phyloP scores from a whole-genome alignment of 2,329 filamentous ascomycete species.

The Cadophora sp. region DNA sequence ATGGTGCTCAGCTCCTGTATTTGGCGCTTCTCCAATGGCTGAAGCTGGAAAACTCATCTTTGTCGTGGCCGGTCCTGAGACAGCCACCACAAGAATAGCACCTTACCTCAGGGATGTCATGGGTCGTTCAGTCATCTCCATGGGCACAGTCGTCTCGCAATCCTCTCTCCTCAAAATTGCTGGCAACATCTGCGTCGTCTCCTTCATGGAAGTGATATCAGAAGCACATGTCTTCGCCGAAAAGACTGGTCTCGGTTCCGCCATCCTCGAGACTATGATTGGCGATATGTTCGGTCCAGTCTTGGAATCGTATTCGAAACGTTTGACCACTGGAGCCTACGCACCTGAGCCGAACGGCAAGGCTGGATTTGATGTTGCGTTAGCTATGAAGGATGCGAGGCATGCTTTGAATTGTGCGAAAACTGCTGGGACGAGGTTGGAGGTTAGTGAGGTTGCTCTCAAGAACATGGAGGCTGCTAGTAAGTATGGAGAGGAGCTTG shows the following conservation, averaged over 20 bases:
- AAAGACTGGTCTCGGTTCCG: constrained; percentile 13
- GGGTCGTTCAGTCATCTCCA: constrained; percentile 7
- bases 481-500: constrained; percentile 41
- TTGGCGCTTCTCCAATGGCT: constrained; percentile 10
- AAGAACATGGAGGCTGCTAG: constrained; percentile 53
- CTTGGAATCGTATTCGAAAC: constrained; percentile 13
- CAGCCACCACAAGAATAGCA: background rate
- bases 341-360: constrained; percentile 2
- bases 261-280: constrained; percentile 14
- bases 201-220: constrained; percentile 13
- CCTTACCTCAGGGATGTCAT: constrained; percentile 11
- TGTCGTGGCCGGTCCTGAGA: background rate
- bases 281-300: constrained; percentile 18
- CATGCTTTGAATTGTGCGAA: constrained; percentile 39
- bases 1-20: background rate
- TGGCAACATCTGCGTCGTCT: constrained; percentile 14
- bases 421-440: constrained; percentile 30
- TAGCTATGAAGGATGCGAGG: constrained; percentile 40
- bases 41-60: constrained; percentile 17
- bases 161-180: constrained; percentile 10
- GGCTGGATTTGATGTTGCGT: constrained; percentile 32
- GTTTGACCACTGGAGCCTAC: constrained; percentile 13
- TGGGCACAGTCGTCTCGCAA: constrained; percentile 5
- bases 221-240: constrained; percentile 17
- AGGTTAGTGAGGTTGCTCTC: constrained; percentile 41